A percentile compares a stretch with the other conserved stretches of the same genome.
These are phyloP conservation scores for Aspergillus pseudoviridinutans DNA, from an alignment of 2,329 filamentous ascomycete genomes.

Conservation along the genomic window DNA sequence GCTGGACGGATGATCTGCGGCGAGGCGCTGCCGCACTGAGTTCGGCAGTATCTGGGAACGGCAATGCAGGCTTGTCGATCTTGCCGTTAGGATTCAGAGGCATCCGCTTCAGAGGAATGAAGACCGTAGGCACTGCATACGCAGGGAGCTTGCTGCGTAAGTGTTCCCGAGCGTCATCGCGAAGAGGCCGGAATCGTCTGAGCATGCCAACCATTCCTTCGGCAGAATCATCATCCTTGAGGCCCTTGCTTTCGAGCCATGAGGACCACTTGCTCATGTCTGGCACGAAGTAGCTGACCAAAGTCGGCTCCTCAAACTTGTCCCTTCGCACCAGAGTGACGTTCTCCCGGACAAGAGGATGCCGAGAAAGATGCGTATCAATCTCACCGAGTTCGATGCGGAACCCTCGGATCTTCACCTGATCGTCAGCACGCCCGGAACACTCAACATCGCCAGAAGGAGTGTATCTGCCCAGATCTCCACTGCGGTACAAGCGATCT, in stretches of 20 bases:
- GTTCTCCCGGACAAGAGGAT: constrained; percentile 75
- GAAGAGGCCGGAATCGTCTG: constrained; percentile 58
- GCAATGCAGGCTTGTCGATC: constrained; percentile 72
- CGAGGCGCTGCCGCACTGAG: constrained; percentile 55
- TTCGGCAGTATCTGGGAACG: constrained; percentile 73
- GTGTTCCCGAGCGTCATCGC: constrained; percentile 60
- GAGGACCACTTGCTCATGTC: constrained; percentile 69
- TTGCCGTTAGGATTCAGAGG: constrained; percentile 85
- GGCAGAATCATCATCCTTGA: constrained; percentile 49
- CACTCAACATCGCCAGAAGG: constrained; percentile 69
- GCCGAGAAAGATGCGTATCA: constrained; percentile 72
- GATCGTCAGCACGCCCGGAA: constrained; percentile 76
- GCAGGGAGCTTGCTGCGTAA: constrained; percentile 67
- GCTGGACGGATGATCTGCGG: constrained; percentile 46
- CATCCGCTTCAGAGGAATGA: constrained; percentile 68
- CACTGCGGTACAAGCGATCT: constrained; percentile 82
- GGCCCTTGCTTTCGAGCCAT: constrained; percentile 57
- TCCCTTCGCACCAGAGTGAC: constrained; percentile 81
- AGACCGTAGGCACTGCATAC: constrained; percentile 71
- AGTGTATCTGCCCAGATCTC: constrained; percentile 76
- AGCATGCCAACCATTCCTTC: constrained; percentile 54
- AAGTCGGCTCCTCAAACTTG: constrained; percentile 75
- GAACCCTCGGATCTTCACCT: constrained; percentile 96
- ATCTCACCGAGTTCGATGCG: constrained; percentile 93
- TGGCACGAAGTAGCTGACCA: constrained; percentile 89